Evolutionary conservation across 2,329 filamentous ascomycete genomes (phyloP).

Genomic region (Tolypocladium ovalisporum): DNA sequence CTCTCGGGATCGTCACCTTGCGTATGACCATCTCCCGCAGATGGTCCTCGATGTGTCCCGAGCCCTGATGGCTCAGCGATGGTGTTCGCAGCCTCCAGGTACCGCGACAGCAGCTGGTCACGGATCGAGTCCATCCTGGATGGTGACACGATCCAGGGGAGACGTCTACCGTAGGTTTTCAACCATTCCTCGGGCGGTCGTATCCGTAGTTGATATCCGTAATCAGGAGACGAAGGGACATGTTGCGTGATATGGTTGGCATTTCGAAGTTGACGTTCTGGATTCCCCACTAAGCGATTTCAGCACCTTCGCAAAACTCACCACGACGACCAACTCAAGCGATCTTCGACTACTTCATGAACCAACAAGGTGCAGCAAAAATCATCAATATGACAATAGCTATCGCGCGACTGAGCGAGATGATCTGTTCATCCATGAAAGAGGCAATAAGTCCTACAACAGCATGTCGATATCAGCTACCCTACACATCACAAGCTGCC

Average conservation of each 20-base stretch:
- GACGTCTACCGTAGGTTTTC: too few species aligned
- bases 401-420: background rate
- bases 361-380: background rate
- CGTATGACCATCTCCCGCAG: background rate
- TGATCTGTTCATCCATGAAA: background rate
- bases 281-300: too few species aligned
- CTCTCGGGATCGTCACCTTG: background rate
- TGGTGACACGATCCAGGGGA: background rate
- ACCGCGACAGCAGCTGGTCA: slow-evolving; percentile 12
- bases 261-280: background rate
- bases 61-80: slow-evolving; percentile 6
- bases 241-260: background rate
- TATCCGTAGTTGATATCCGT: background rate
- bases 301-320: background rate
- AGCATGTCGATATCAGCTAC: background rate
- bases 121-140: slow-evolving; percentile 9
- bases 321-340: background rate
- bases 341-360: background rate
- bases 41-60: too few species aligned
- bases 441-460: background rate
- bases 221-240: background rate
- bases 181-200: too few species aligned
- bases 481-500: background rate
- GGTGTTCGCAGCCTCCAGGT: slow-evolving; percentile 10
- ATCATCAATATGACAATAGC: background rate